phyloP scores from a whole-genome alignment of 192 early-diverging fungal genomes.

The Backusella psychrophila region DNA sequence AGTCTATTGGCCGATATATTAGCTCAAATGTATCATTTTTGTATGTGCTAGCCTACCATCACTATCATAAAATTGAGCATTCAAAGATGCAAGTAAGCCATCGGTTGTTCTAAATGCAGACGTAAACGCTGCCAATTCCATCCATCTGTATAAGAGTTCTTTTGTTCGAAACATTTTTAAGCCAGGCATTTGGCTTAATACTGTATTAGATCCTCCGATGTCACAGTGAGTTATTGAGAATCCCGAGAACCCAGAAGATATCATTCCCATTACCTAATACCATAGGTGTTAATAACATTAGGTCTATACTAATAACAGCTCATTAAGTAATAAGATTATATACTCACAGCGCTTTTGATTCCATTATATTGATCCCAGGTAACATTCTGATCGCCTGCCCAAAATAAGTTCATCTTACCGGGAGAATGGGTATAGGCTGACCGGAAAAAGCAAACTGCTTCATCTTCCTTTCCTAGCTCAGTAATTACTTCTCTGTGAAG shows the following conservation, averaged over 20 bases:
- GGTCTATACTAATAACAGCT: background rate
- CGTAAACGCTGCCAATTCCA: slow-evolving; percentile 41
- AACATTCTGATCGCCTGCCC: slow-evolving; percentile 42
- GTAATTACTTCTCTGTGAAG: slow-evolving; percentile 28
- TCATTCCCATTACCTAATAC: slow-evolving; percentile 37
- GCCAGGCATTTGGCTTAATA: slow-evolving; percentile 23
- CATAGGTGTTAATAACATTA: background rate
- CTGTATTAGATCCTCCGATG: slow-evolving; percentile 37
- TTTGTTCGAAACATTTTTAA: slow-evolving; percentile 19
- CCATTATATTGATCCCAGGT: slow-evolving; percentile 43
- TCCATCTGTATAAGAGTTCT: slow-evolving; percentile 40
- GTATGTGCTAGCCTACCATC: slow-evolving; percentile 24
- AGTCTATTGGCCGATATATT: slow-evolving; percentile 15
- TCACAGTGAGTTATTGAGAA: slow-evolving; percentile 37
- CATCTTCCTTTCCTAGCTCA: slow-evolving; percentile 26
- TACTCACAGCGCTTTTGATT: slow-evolving; percentile 41
- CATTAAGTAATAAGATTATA: background rate
- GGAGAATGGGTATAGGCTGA: slow-evolving; percentile 35
- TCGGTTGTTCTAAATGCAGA: slow-evolving; percentile 33
- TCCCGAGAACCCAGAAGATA: slow-evolving; percentile 38
- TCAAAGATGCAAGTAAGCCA: slow-evolving; percentile 23
- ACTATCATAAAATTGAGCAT: slow-evolving; percentile 42
- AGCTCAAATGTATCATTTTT: background rate
- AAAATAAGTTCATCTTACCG: slow-evolving; percentile 35
- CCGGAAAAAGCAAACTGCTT: slow-evolving; percentile 32